Evolutionary conservation across 2,329 filamentous ascomycete species (phyloP).

Genomic region (Nemania sp.): DNA sequence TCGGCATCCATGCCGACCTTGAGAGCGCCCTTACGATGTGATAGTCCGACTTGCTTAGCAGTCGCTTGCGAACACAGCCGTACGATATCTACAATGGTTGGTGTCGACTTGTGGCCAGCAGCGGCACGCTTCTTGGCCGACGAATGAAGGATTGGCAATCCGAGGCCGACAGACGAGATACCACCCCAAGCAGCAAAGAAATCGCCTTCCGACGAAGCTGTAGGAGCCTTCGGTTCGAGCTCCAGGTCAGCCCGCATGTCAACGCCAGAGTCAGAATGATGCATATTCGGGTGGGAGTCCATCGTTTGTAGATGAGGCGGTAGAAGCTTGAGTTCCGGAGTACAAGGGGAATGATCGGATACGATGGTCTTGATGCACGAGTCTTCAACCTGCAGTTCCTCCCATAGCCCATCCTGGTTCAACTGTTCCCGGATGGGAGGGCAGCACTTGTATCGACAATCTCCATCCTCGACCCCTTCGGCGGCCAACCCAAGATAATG

Average conservation of each 20-base stretch:
- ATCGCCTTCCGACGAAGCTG: conserved; percentile 71
- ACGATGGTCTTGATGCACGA: conserved; percentile 93
- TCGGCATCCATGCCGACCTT: conserved; percentile 88
- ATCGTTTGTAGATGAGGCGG: conserved; percentile 73
- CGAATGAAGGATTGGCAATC: conserved; percentile 90
- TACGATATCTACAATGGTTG: conserved; percentile 80
- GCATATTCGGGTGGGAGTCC: conserved; percentile 53
- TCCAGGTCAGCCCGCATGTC: conserved; percentile 58
- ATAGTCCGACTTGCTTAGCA: conserved; percentile 86
- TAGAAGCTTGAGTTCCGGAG: conserved; percentile 90
- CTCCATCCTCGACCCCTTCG: conserved; percentile 84
- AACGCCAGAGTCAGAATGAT: conserved; percentile 65
- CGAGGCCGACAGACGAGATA: conserved; percentile 92
- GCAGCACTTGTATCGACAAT: conserved; percentile 95
- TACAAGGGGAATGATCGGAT: conserved; percentile 96
- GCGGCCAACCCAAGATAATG: conserved; percentile 90
- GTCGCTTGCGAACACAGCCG: conserved; percentile 88
- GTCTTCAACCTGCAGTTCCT: conserved; percentile 76
- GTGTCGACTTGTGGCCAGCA: conserved; percentile 57
- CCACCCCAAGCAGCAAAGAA: conserved; percentile 98
- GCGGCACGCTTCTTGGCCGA: conserved; percentile 73
- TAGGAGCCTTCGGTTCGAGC: conserved; percentile 52
- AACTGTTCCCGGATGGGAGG: conserved; percentile 85
- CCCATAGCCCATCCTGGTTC: conserved; percentile 90
- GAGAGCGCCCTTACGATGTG: conserved; percentile 84